These are phyloP conservation scores for Aeschynomene evenia DNA, from an alignment of 306 rosid genomes.

Conservation along the genomic window DNA sequence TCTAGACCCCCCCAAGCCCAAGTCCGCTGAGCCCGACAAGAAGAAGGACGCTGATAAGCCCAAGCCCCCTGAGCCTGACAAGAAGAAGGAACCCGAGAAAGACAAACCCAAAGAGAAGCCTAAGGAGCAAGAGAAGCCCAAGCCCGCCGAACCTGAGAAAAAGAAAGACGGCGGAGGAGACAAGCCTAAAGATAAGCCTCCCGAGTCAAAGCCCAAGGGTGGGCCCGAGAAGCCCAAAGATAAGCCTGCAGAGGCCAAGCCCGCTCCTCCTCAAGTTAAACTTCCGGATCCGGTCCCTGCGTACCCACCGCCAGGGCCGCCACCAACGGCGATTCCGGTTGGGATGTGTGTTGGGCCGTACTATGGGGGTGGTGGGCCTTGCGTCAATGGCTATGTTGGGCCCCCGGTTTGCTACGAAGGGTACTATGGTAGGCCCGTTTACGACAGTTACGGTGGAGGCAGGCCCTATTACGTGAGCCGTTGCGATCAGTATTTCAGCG, in stretches of 20 bases:
- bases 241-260: slow-evolving; percentile 24
- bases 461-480: slow-evolving; percentile 37
- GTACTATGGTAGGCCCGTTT: slow-evolving; percentile 48
- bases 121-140: not conserved
- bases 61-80: not conserved
- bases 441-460: slow-evolving; percentile 59
- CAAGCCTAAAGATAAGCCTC: not conserved
- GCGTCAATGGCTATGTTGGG: slow-evolving; percentile 24
- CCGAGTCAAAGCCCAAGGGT: slow-evolving; percentile 13
- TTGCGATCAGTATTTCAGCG: slow-evolving; percentile 48
- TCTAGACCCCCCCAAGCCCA: slow-evolving; percentile 43
- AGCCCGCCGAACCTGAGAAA: slow-evolving; percentile 2
- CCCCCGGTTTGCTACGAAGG: slow-evolving; percentile 37
- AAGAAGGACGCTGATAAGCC: slow-evolving; percentile 3
- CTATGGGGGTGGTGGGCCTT: slow-evolving; percentile 49
- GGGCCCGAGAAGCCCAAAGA: not conserved
- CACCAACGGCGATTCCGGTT: slow-evolving; percentile 29
- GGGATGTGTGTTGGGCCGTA: slow-evolving; percentile 27
- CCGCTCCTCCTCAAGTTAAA: not conserved
- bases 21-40: slow-evolving; percentile 21
- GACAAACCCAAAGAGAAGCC: slow-evolving; percentile 8
- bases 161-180: not conserved
- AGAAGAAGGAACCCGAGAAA: not conserved
- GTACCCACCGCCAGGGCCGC: slow-evolving; percentile 27
- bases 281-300: not conserved